Base-by-base conservation (phyloP, 2,329 filamentous ascomycete species). In the Monilinia laxa region DNA sequence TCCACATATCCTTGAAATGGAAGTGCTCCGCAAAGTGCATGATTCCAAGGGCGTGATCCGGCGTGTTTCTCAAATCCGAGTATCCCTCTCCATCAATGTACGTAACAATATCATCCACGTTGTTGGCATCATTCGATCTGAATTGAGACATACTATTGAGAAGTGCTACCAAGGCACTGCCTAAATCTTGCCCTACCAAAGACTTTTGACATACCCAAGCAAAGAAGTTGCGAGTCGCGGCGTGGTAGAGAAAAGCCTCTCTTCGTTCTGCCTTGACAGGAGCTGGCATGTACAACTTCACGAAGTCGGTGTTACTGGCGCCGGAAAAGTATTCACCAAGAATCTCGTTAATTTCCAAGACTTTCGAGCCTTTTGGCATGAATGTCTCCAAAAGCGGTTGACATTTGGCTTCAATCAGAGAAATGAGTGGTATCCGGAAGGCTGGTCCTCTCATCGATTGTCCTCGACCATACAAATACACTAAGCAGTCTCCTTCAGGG, bases 1-100 rank as follows among this genome's bases (percentile, higher is more conserved):
- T 83, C 81, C 91, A 94, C 16, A 91, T 77, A n/a, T 86, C 82
- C 64, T 80, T 81, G 35, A 90, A 77, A 62, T 85, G 83, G 70
- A 87, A 88, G 28, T 82, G 79, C 73, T 94, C 91, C 2, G 90
- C 87, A 54, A 92, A 82, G 62, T 84, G 84, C 16, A 94, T 78
- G 55, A 88, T 80, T 0, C 87, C 90, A 49, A 93, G 75, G 0
- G 90, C 87, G 73, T 93, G 87, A 62, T 87, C 83, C 0, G 89
- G 85, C 68, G 87, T 85, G 68, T 87, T 84, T 3, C 83, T 81
- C 74, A 93, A 84, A 67, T 88, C 83, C 10, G 88, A 77, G 72
- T 94, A 94, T 18, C 90, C 90, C 75, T 90, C 84, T 64, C 85
- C 81, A 55, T 91, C 85, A 54, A 90, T 81, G 74, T 91, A 95